Conservation (phyloP, 768 basidiomycete species). For the Tylopilus sp. region DNA sequence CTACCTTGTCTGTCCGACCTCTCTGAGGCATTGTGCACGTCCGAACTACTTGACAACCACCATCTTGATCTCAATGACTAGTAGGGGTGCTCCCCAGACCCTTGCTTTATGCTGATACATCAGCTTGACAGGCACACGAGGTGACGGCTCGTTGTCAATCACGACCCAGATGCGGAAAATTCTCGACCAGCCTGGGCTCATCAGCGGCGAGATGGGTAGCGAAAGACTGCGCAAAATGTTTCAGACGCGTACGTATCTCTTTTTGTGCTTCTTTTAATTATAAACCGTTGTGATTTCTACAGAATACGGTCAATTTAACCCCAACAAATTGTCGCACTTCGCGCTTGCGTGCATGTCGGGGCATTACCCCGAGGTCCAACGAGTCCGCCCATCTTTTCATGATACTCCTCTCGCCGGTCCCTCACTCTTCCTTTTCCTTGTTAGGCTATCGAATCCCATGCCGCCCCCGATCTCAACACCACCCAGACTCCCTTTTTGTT, state of each 20-base stretch:
- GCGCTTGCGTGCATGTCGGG: slow-evolving; percentile 27
- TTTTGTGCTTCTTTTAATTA: not conserved
- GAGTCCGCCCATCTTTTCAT: slow-evolving; percentile 13
- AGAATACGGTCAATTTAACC: slow-evolving; percentile 22
- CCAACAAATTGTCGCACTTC: slow-evolving; percentile 20
- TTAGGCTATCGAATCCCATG: slow-evolving; percentile 25
- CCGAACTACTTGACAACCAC: too few species aligned
- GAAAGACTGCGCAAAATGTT: slow-evolving; percentile 31
- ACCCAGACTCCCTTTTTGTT: slow-evolving; percentile 43
- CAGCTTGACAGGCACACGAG: slow-evolving; percentile 4
- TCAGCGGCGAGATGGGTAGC: slow-evolving; percentile 19
- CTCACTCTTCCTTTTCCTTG: not conserved
- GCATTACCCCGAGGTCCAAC: slow-evolving; percentile 14
- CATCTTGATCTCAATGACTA: too few species aligned
- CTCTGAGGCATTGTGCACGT: too few species aligned
- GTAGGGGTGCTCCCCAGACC: too few species aligned
- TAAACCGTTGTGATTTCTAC: not conserved
- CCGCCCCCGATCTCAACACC: slow-evolving; percentile 36
- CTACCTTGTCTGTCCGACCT: too few species aligned
- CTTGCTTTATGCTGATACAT: not conserved
- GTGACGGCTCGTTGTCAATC: slow-evolving; percentile 23
- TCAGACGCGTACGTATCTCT: slow-evolving; percentile 23
- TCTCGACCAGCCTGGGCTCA: slow-evolving; percentile 25
- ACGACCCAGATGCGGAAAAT: too few species aligned
- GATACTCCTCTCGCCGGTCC: not conserved